Conservation (phyloP, 805 yeast genomes). For the Naumovozyma castellii region DNA sequence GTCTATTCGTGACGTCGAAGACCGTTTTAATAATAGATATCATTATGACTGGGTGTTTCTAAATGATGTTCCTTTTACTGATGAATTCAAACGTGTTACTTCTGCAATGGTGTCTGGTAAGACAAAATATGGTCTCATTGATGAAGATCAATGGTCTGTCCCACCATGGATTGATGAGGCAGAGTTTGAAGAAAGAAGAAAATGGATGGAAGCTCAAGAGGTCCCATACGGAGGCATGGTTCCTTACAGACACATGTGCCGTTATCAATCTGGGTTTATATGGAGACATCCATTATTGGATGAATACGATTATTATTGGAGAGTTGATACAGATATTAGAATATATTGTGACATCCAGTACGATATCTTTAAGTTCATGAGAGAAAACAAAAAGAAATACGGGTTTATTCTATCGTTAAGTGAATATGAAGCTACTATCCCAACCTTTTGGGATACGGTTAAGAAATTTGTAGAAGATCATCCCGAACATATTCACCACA, state of each 20-base stretch:
- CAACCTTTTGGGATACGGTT: slow-evolving; percentile 52
- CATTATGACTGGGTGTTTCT: slow-evolving; percentile 75
- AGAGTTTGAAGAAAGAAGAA: slow-evolving; percentile 38
- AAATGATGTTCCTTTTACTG: slow-evolving; percentile 56
- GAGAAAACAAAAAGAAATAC: slow-evolving; percentile 44
- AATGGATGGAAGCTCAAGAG: slow-evolving; percentile 34
- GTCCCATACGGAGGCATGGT: slow-evolving; percentile 52
- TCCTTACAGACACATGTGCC: slow-evolving; percentile 61
- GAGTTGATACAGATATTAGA: slow-evolving; percentile 63
- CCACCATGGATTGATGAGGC: slow-evolving; percentile 56
- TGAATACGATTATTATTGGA: slow-evolving; percentile 63
- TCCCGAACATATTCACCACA: slow-evolving; percentile 34
- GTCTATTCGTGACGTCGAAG: slow-evolving; percentile 55
- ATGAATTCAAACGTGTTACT: slow-evolving; percentile 43
- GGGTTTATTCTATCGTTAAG: slow-evolving; percentile 61
- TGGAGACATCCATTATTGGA: slow-evolving; percentile 48
- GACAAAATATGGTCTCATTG: slow-evolving; percentile 54
- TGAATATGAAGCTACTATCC: slow-evolving; percentile 55
- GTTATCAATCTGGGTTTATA: slow-evolving; percentile 45
- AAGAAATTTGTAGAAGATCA: slow-evolving; percentile 37
- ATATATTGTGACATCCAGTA: slow-evolving; percentile 51
- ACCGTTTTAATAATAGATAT: slow-evolving; percentile 50
- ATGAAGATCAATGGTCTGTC: slow-evolving; percentile 56
- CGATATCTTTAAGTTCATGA: slow-evolving; percentile 55
- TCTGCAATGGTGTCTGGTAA: slow-evolving; percentile 47